Percentiles rank a stretch among this genome's conserved stretches.
Conservation (phyloP, 768 basidiomycete species). For the Pleurotus eryngii region DNA sequence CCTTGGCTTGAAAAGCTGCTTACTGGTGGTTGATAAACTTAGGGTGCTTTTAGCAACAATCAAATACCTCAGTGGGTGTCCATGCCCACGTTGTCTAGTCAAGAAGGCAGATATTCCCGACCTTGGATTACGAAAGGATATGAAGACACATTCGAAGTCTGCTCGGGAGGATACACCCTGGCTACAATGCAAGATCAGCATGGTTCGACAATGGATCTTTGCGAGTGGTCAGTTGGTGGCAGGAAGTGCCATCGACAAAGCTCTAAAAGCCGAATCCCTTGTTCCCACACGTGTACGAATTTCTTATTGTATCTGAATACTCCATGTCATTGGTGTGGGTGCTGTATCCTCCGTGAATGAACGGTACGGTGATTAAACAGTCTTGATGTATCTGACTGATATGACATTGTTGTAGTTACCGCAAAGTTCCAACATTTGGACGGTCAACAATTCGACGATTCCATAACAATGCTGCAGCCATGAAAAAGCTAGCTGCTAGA, state of each 20-base stretch:
- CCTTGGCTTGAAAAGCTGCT: too few species aligned
- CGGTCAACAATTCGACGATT: constrained; percentile 31
- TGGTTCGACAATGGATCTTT: constrained; percentile 8
- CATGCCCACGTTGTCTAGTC: constrained; percentile 36
- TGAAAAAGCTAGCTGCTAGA: constrained; percentile 31
- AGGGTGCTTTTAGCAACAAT: constrained; percentile 35
- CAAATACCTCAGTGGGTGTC: constrained; percentile 26
- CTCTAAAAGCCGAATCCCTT: neutral
- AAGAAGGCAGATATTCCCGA: constrained; percentile 20
- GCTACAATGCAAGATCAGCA: neutral
- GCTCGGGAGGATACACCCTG: constrained; percentile 7
- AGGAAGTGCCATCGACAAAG: neutral
- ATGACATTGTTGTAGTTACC: constrained; percentile 16
- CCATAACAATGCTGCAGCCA: constrained; percentile 25
- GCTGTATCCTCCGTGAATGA: constrained; percentile 16
- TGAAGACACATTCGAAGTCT: neutral
- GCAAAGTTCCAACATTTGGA: constrained; percentile 24
- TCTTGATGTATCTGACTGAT: too few species aligned
- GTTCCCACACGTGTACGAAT: constrained; percentile 20
- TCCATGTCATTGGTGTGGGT: constrained; percentile 12
- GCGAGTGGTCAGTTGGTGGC: neutral
- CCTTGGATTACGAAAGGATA: constrained; percentile 24
- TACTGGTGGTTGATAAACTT: neutral
- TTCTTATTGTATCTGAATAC: constrained; percentile 26
- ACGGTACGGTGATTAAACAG: constrained; percentile 12